These are phyloP conservation scores for Sutorius australiensis DNA, from an alignment of 768 basidiomycete genomes.

Conservation along the genomic window DNA sequence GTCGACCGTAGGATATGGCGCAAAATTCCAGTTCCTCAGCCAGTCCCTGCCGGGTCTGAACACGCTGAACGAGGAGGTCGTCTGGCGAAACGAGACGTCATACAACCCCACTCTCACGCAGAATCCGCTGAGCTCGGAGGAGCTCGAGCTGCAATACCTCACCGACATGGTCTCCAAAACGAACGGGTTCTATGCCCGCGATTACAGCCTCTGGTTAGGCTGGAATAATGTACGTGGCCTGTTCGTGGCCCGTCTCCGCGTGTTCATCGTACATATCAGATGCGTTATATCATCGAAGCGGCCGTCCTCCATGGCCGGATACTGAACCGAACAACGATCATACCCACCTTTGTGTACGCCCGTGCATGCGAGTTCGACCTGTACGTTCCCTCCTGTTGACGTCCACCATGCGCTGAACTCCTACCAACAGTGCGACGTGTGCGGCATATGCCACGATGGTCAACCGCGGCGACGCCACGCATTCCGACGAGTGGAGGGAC, in stretches of 20 bases:
- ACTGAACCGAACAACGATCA: constrained; percentile 40
- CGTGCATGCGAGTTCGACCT: constrained; percentile 40
- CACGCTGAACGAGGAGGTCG: constrained; percentile 9
- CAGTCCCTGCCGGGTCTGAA: constrained; percentile 13
- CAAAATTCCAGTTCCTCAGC: constrained; percentile 13
- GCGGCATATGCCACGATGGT: constrained; percentile 43
- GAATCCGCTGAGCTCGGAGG: neutral
- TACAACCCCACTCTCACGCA: neutral
- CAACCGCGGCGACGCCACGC: constrained; percentile 40
- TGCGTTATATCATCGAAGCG: constrained; percentile 49
- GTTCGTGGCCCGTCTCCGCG: too few species aligned
- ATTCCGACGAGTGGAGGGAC: constrained; percentile 37
- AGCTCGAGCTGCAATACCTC: constrained; percentile 31
- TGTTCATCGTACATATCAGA: constrained; percentile 21
- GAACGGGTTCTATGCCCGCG: constrained; percentile 43
- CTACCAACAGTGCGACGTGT: constrained; percentile 30
- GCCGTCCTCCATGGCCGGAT: constrained; percentile 41
- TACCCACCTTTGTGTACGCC: constrained; percentile 47
- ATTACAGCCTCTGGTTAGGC: constrained; percentile 46
- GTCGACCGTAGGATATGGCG: constrained; percentile 13
- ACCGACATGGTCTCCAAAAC: constrained; percentile 36
- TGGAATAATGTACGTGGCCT: constrained; percentile 42
- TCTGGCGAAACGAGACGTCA: constrained; percentile 10
- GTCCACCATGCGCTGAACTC: neutral
- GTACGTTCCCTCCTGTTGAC: constrained; percentile 7